These are phyloP conservation scores for Ascochyta clinopodiicola DNA, from an alignment of 2,329 filamentous ascomycete species.

Conservation along the genomic window DNA sequence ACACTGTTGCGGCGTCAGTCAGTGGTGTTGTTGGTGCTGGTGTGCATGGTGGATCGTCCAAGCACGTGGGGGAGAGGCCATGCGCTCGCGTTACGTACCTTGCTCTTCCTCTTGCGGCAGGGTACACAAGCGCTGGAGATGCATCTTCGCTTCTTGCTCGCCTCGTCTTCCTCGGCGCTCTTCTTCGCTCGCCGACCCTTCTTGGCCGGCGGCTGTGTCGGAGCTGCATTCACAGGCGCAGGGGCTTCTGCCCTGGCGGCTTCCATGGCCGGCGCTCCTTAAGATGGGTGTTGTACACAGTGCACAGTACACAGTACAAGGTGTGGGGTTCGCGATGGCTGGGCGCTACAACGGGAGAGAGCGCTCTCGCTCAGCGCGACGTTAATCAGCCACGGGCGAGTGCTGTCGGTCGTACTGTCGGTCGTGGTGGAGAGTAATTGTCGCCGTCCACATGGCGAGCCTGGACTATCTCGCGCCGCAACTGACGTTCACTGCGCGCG, in stretches of 20 bases:
- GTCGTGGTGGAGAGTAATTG: constrained; percentile 20
- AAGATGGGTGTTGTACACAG: neutral
- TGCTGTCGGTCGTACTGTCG: constrained; percentile 11
- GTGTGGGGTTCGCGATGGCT: constrained; percentile 25
- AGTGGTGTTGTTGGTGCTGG: neutral
- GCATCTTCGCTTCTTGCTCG: constrained; percentile 53
- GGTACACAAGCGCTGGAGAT: constrained; percentile 50
- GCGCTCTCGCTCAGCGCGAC: constrained; percentile 18
- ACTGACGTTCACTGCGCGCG: constrained; percentile 10
- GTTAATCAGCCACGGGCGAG: constrained; percentile 33
- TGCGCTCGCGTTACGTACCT: constrained; percentile 35
- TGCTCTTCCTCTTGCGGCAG: constrained; percentile 51
- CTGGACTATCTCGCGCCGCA: constrained; percentile 11
- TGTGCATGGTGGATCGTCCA: neutral
- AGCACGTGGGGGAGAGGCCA: neutral
- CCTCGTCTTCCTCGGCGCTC: constrained; percentile 47
- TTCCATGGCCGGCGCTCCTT: constrained; percentile 23
- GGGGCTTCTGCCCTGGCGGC: constrained; percentile 1
- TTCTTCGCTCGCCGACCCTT: constrained; percentile 44
- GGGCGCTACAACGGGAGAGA: constrained; percentile 21
- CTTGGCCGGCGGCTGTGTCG: constrained; percentile 33
- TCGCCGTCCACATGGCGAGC: constrained; percentile 28
- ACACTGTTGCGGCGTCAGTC: constrained; percentile 60
- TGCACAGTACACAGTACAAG: too few species aligned
- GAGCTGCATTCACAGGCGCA: constrained; percentile 13